Base-by-base conservation (phyloP, 2,329 filamentous ascomycete species). In the Hypomyces rosellus region DNA sequence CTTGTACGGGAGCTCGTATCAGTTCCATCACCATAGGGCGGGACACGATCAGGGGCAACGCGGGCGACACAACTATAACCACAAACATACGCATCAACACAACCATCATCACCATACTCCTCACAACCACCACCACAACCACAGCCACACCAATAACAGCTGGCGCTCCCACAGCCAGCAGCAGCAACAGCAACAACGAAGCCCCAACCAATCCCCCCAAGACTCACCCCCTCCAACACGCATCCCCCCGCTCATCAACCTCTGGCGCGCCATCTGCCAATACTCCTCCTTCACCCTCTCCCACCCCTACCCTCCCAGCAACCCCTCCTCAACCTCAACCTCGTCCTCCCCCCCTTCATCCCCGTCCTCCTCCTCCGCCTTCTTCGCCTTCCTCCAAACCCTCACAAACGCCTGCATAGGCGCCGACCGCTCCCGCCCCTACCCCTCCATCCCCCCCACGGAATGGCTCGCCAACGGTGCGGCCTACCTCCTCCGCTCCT, bases 301-400 rank as follows among this genome's bases (percentile, higher is more conserved):
- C 3, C 50, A 56, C 18, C 51, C 46, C 12, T 68, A 67, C 30
- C 53, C 51, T 14, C 62, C 57, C 45, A 20, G n/a, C 34, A 34
- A 33, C 34, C 5, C 30, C n/a, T 14, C 12, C 5, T 8, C 4
- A 18, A 12, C 40, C 30, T 15, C 33, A 37, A n/a, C n/a, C n/a
- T n/a, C n/a, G n/a, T n/a, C n/a, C n/a, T n/a, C n/a, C n/a, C n/a
- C n/a, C n/a, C n/a, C n/a, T n/a, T n/a, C n/a, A n/a, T 14, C 12
- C 8, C 8, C 4, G n/a, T 14, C 40, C 30, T 20, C 33, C 18
- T 14, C 13, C 12, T 54, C 63, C 6, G 61, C 63, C 9, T 64
- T 69, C 46, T 63, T 63, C 22, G 67, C 66, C 1, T 55, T 68
- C 11, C 56, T 63, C 4, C 66, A 69, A 22, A 68, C 64, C 3